phyloP scores from a whole-genome alignment of 2,329 filamentous ascomycete species.

The Lachnellula arida region DNA sequence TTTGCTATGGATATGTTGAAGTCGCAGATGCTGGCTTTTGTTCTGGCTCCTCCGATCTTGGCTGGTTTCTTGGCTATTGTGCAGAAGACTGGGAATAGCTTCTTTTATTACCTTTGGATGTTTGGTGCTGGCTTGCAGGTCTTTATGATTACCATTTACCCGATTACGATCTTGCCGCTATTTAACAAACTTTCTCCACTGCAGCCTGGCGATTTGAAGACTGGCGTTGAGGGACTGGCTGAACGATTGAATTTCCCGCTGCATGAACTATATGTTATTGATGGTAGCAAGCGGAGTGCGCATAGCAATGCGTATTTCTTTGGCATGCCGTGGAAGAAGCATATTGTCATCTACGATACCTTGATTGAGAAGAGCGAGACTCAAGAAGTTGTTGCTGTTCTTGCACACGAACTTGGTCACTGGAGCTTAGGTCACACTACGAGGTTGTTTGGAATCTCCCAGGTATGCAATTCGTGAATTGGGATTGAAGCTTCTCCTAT shows the following conservation, averaged over 20 bases:
- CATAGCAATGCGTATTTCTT: slow-evolving; percentile 96
- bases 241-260: slow-evolving; percentile 85
- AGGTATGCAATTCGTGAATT: slow-evolving; percentile 46
- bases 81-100: slow-evolving; percentile 85
- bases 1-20: slow-evolving; percentile 92
- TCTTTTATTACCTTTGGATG: slow-evolving; percentile 98
- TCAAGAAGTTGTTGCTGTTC: slow-evolving; percentile 88
- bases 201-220: slow-evolving; percentile 81
- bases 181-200: slow-evolving; percentile 98
- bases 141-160: slow-evolving; percentile 94
- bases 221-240: slow-evolving; percentile 78
- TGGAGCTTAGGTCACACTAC: slow-evolving; percentile 97
- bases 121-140: slow-evolving; percentile 87
- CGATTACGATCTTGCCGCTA: slow-evolving; percentile 85
- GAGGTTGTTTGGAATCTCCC: slow-evolving; percentile 79
- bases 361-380: slow-evolving; percentile 91
- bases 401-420: slow-evolving; percentile 94
- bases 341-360: slow-evolving; percentile 99
- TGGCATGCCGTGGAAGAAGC: slow-evolving; percentile 98
- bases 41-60: slow-evolving; percentile 80
- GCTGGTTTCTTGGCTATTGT: slow-evolving; percentile 92
- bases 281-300: slow-evolving; percentile 81
- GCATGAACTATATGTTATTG: slow-evolving; percentile 89
- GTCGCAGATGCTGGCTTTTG: slow-evolving; percentile 74
- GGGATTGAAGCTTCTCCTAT: slow-evolving; percentile 4